Conservation (phyloP, 2,329 filamentous ascomycete genomes). For the Huntiella moniliformis region DNA sequence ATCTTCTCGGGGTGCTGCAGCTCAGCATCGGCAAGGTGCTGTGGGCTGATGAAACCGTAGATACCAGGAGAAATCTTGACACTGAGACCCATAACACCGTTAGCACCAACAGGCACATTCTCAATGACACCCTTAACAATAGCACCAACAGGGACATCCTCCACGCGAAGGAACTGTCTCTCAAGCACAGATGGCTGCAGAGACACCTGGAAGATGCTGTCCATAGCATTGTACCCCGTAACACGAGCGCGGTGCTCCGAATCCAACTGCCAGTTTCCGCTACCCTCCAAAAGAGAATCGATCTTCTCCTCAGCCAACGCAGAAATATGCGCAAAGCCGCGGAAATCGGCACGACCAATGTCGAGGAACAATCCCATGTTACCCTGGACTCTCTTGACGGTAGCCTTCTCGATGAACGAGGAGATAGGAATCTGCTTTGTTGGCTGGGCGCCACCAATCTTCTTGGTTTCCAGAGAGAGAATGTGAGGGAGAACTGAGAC, state of each 20-base stretch:
- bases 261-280: conserved; percentile 60
- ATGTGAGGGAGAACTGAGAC: conserved; percentile 81
- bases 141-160: conserved; percentile 69
- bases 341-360: conserved; percentile 41
- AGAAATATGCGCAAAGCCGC: conserved; percentile 91
- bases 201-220: conserved; percentile 71
- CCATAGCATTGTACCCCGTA: conserved; percentile 69
- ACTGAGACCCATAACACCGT: conserved; percentile 65
- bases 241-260: conserved; percentile 67
- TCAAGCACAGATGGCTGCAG: conserved; percentile 67
- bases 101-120: conserved; percentile 59
- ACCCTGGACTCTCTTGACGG: conserved; percentile 60
- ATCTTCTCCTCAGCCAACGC: conserved; percentile 78
- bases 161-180: conserved; percentile 76
- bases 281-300: conserved; percentile 58
- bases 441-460: conserved; percentile 26
- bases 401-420: conserved; percentile 57
- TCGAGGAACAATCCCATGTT: conserved; percentile 67
- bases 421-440: conserved; percentile 49
- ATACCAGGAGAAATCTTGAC: conserved; percentile 75
- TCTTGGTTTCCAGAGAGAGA: conserved; percentile 37
- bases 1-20: conserved; percentile 92
- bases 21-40: conserved; percentile 72
- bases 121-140: conserved; percentile 70
- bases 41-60: conserved; percentile 69